phyloP scores from a whole-genome alignment of 441 rosid species.

The Brassica hybrid region DNA sequence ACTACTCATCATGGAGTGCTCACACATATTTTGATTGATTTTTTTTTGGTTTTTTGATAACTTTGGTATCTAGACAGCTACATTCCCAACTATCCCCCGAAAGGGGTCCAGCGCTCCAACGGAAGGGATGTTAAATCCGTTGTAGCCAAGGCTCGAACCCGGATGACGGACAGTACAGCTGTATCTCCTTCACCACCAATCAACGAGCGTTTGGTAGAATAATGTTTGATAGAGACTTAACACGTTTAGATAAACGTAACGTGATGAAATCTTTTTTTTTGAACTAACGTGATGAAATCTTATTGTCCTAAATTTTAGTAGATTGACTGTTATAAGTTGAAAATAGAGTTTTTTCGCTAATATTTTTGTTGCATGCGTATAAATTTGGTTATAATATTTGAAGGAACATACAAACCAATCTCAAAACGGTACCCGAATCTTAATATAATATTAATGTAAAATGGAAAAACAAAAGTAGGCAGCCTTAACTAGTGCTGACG shows the following conservation, averaged over 20 bases:
- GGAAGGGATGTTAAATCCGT: too few relatives aligned
- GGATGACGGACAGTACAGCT: too few relatives aligned
- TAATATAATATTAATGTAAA: slow-evolving; percentile 3
- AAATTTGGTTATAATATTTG: slow-evolving; percentile 22
- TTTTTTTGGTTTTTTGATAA: too few relatives aligned
- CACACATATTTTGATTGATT: not conserved
- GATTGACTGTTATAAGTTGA: not conserved
- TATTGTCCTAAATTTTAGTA: not conserved
- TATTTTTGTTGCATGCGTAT: slow-evolving; percentile 22
- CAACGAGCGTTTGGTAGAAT: too few relatives aligned
- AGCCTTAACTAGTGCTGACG: slow-evolving; percentile 28
- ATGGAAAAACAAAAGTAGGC: slow-evolving; percentile 30
- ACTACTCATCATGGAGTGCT: not conserved
- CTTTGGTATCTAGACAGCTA: too few relatives aligned
- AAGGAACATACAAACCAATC: slow-evolving; percentile 37
- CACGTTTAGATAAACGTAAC: not conserved
- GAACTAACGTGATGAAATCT: not conserved
- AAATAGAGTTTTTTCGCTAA: not conserved
- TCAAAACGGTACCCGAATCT: slow-evolving; percentile 22
- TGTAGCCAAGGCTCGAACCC: too few relatives aligned
- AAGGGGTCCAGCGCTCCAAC: too few relatives aligned
- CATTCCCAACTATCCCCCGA: too few relatives aligned
- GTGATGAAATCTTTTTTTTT: too few relatives aligned
- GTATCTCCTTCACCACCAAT: too few relatives aligned
- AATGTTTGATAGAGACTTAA: slow-evolving; percentile 8